Evolutionary conservation across 2,329 filamentous ascomycete genomes (phyloP).

Genomic region (Cryphonectria carpinicola): DNA sequence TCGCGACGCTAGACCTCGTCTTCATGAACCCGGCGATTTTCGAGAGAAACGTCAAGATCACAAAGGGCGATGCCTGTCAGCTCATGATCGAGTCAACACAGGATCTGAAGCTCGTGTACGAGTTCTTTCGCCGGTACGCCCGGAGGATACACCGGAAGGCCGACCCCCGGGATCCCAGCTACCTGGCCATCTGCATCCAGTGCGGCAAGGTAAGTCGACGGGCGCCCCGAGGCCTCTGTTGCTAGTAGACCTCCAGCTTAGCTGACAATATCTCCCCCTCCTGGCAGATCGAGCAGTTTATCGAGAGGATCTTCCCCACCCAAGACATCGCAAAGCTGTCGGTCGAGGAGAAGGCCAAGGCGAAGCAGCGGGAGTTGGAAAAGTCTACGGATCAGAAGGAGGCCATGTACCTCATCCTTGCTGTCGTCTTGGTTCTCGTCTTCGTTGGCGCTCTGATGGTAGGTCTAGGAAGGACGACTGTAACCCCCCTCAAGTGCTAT

Average conservation of each 20-base stretch:
- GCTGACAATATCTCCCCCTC: slow-evolving; percentile 17
- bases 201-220: slow-evolving; percentile 72
- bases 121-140: slow-evolving; percentile 78
- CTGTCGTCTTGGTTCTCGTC: slow-evolving; percentile 70
- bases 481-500: slow-evolving; percentile 3
- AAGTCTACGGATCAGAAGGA: slow-evolving; percentile 58
- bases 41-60: slow-evolving; percentile 89
- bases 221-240: not conserved
- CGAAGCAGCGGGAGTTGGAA: slow-evolving; percentile 37
- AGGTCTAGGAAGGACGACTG: slow-evolving; percentile 41
- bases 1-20: slow-evolving; percentile 87
- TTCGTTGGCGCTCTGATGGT: slow-evolving; percentile 82
- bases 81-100: slow-evolving; percentile 94
- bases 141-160: slow-evolving; percentile 91
- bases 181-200: slow-evolving; percentile 85
- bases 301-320: slow-evolving; percentile 87
- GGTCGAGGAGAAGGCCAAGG: slow-evolving; percentile 43
- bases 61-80: slow-evolving; percentile 88
- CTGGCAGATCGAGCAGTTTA: slow-evolving; percentile 85
- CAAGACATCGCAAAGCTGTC: slow-evolving; percentile 70
- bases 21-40: slow-evolving; percentile 92
- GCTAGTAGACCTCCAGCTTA: slow-evolving; percentile 24
- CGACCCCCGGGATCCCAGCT: slow-evolving; percentile 90
- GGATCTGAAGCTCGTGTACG: slow-evolving; percentile 79
- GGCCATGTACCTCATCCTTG: slow-evolving; percentile 66